phyloP scores from a whole-genome alignment of 129 eudicot species.

The Artemisia argyi region DNA sequence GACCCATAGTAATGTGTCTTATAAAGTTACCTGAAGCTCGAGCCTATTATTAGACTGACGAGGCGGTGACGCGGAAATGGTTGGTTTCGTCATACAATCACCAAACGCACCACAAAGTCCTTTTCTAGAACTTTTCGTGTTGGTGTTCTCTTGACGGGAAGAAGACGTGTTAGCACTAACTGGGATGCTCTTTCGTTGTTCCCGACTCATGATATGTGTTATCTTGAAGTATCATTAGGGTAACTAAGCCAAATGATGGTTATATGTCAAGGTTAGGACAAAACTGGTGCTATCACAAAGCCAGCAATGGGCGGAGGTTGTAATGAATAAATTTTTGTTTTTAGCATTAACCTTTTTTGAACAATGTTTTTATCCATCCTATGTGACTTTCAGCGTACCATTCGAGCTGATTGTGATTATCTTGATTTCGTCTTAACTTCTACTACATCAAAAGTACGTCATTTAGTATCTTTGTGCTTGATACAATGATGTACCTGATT shows the following conservation, averaged over 20 bases:
- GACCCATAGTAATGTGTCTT: neutral
- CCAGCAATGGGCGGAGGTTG: conserved; percentile 40
- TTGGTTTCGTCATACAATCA: conserved; percentile 41
- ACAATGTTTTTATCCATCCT: conserved; percentile 7
- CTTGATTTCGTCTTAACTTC: neutral
- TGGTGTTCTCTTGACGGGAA: conserved; percentile 10
- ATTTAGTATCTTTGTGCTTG: neutral
- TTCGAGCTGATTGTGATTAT: neutral
- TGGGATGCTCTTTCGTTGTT: conserved; percentile 21
- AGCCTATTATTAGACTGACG: conserved; percentile 29
- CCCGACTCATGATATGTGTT: conserved; percentile 20
- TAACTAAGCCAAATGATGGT: neutral
- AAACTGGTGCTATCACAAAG: conserved; percentile 27
- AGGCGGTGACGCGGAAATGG: conserved; percentile 33
- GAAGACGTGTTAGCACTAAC: conserved; percentile 12
- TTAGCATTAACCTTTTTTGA: conserved; percentile 11
- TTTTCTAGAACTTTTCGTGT: conserved; percentile 24
- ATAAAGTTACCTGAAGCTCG: conserved; percentile 31
- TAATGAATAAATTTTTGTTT: conserved; percentile 25
- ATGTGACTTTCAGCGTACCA: conserved; percentile 15
- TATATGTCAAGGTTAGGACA: conserved; percentile 25
- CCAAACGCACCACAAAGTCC: conserved; percentile 30
- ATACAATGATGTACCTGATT: neutral
- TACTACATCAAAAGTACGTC: neutral
- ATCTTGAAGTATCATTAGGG: neutral